Base-by-base conservation (phyloP, 805 yeast genomes). In the Spathaspora hagerdaliae region DNA sequence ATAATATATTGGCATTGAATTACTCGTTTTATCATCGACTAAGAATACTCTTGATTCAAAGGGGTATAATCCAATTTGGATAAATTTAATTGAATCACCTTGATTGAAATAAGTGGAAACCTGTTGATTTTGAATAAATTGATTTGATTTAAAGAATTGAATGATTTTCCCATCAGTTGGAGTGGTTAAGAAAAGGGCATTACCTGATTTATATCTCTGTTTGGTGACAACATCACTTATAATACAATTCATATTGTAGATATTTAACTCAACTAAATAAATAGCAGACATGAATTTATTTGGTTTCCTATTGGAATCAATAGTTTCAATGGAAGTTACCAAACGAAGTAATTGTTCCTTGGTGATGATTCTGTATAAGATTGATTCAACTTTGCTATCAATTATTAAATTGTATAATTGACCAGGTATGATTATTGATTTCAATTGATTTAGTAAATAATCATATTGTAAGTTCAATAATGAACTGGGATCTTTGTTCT, bases 261-360 rank as follows among this genome's bases (percentile, higher is more conserved):
- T 64, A 5, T 81, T 65, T 0, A 96, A 90, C 42, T 85, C 87
- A 13, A 89, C 64, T 27, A 94, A 67, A 63, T 94, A 94, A 8
- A 94, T 69, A 6, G 90, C 97, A 52, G 85, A 92, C 38, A 87
- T 73, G 14, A 82, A 80, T 2, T 78, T 64, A 60, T 82, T 83
- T 13, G 81, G 75, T 37, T 77, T 77, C 51, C 96, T 74, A 36
- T 67, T 69, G 26, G 77, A 71, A 52, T 85, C 92, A 14, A 88
- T 69, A 49, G 69, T 64, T 55, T 83, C 90, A 13, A 87, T 73
- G 11, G 87, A 82, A 2, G 85, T 77, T 7, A 81, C 87, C 39
- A 77, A 59, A 34, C 78, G 64, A 7, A 83, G 64, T 10, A 83
- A 60, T 27, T 74, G 77, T 38, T 70, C 76, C 39, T 71, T 73